Conservation (phyloP, 1,284 basidiomycete genomes). For the Papiliotrema fonsecae region DNA sequence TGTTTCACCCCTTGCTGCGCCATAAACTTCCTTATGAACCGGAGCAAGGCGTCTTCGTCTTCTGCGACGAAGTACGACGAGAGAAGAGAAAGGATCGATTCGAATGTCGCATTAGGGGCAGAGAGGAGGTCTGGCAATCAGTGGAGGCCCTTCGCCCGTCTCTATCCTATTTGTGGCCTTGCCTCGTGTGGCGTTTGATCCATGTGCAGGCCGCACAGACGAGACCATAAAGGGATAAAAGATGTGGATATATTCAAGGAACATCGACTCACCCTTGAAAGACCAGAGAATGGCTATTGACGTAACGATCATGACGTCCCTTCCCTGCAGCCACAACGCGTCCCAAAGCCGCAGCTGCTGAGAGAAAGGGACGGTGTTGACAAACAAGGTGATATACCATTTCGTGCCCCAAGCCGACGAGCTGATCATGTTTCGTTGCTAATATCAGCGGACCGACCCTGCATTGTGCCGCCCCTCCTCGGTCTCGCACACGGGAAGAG, state of each 20-base stretch:
- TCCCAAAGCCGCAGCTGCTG: constrained; percentile 95
- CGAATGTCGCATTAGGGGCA: constrained; percentile 65
- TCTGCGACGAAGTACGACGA: constrained; percentile 89
- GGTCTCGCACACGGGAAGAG: no score
- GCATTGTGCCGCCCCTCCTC: background rate
- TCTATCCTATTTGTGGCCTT: no score
- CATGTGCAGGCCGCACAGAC: no score
- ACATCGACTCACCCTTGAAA: constrained; percentile 65
- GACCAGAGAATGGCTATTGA: constrained; percentile 86
- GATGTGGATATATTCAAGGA: no score
- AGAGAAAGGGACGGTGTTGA: constrained; percentile 93
- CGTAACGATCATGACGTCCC: constrained; percentile 78
- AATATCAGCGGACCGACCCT: background rate
- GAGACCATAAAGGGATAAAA: no score
- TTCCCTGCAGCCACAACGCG: constrained; percentile 81
- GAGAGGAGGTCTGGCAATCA: constrained; percentile 18
- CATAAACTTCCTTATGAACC: constrained; percentile 72
- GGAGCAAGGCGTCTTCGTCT: constrained; percentile 71
- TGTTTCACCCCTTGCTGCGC: constrained; percentile 63
- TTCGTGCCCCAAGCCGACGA: constrained; percentile 95
- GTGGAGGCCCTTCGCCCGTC: background rate
- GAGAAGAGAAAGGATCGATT: constrained; percentile 78
- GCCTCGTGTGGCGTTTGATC: no score
- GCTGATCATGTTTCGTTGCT: constrained; percentile 78
- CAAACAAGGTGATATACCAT: constrained; percentile 98